phyloP scores from a whole-genome alignment of 768 basidiomycete species.

The Artomyces pyxidatus region DNA sequence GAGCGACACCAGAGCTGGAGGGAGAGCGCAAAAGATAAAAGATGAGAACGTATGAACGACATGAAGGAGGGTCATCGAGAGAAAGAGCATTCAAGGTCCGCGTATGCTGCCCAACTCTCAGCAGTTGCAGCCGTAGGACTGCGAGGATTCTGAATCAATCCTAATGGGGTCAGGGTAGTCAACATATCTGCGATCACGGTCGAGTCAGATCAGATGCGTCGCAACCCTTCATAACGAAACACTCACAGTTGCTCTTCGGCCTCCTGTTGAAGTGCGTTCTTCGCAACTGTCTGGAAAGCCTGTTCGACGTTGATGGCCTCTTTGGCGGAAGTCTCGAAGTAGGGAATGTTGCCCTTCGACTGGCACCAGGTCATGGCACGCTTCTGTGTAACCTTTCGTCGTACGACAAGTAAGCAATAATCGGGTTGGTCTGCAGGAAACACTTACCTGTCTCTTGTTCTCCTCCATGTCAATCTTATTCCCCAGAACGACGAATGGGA shows the following conservation, averaged over 20 bases:
- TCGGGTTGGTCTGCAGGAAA: neutral
- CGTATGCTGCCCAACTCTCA: conserved; percentile 28
- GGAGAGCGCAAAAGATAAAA: too few relatives aligned
- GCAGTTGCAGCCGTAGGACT: conserved; percentile 91
- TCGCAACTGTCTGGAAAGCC: conserved; percentile 99
- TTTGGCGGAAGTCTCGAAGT: conserved; percentile 99
- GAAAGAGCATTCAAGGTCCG: neutral
- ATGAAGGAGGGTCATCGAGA: neutral
- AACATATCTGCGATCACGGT: conserved; percentile 66
- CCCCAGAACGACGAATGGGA: conserved; percentile 98
- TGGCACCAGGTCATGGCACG: conserved; percentile 99
- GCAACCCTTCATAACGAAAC: conserved; percentile 7
- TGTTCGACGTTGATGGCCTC: conserved; percentile 99
- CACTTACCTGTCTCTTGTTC: conserved; percentile 85
- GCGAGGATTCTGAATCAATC: conserved; percentile 87
- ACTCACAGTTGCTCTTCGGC: conserved; percentile 90
- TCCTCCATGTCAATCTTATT: conserved; percentile 99
- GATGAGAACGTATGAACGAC: too few relatives aligned
- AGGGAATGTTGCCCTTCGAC: conserved; percentile 98
- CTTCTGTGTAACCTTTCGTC: conserved; percentile 87
- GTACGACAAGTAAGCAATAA: neutral
- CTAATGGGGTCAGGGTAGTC: conserved; percentile 99
- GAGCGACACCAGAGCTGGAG: too few relatives aligned
- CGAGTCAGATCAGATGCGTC: conserved; percentile 10
- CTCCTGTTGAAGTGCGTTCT: conserved; percentile 97